A percentile compares a stretch with the other conserved stretches of the same genome.
Conservation (phyloP, 2,329 filamentous ascomycete genomes). For the Dactylellina sp. region DNA sequence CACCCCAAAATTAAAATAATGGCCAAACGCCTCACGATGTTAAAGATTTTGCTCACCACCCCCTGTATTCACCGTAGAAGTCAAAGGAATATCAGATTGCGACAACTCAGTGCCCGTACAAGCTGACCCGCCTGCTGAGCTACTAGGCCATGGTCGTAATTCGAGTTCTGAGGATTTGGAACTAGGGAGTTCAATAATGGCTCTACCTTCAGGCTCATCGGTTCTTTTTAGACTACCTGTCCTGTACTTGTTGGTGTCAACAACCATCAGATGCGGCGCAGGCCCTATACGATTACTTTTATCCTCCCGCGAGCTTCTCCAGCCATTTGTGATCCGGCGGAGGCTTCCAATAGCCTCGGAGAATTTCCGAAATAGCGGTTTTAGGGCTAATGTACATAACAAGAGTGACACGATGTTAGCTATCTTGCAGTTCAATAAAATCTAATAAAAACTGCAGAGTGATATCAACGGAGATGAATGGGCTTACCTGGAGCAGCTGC, state of each 20-base stretch:
- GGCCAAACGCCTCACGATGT: no score
- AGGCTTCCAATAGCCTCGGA: not conserved
- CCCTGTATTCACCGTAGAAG: constrained; percentile 7
- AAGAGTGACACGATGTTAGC: not conserved
- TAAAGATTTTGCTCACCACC: constrained; percentile 1
- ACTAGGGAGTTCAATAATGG: not conserved
- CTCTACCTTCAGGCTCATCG: not conserved
- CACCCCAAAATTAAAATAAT: no score
- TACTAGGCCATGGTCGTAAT: constrained; percentile 16
- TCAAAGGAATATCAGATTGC: not conserved
- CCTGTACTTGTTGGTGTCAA: constrained; percentile 15
- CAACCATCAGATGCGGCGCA: constrained; percentile 15
- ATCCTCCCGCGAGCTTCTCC: constrained; percentile 16
- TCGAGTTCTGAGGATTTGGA: constrained; percentile 17
- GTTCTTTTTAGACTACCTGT: constrained; percentile 13
- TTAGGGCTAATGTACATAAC: constrained; percentile 26
- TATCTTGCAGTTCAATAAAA: not conserved
- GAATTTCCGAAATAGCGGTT: constrained; percentile 31
- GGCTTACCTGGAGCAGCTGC: constrained; percentile 43
- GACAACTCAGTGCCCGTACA: constrained; percentile 11
- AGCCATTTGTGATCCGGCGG: constrained; percentile 14
- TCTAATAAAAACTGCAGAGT: not conserved
- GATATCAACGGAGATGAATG: not conserved
- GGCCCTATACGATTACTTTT: constrained; percentile 2
- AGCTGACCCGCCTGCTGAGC: constrained; percentile 14